Evolutionary conservation across 768 basidiomycete genomes (phyloP).

Genomic region (Chalciporus pseudorubinellus): DNA sequence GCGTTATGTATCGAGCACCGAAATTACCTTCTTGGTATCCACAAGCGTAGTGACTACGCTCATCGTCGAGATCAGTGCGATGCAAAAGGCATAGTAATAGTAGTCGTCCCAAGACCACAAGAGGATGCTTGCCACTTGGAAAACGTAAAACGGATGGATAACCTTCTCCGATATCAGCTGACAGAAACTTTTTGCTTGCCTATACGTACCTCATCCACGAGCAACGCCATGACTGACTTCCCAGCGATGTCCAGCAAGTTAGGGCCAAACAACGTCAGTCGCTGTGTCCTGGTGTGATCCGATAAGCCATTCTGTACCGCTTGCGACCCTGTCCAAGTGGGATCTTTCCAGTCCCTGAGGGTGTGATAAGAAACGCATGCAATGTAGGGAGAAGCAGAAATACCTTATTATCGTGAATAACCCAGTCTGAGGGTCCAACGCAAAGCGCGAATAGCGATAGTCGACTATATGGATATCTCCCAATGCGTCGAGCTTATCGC

Average conservation of each 20-base stretch:
- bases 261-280: slow-evolving; percentile 71
- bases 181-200: background rate
- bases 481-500: slow-evolving; percentile 37
- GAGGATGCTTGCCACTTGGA: slow-evolving; percentile 92
- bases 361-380: slow-evolving; percentile 1
- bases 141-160: slow-evolving; percentile 97
- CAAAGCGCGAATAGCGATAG: slow-evolving; percentile 91
- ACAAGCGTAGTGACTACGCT: slow-evolving; percentile 85
- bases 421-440: slow-evolving; percentile 79
- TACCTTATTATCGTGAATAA: slow-evolving; percentile 82
- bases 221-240: slow-evolving; percentile 71
- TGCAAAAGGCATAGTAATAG: slow-evolving; percentile 96
- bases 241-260: slow-evolving; percentile 91
- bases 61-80: slow-evolving; percentile 82
- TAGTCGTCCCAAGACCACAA: slow-evolving; percentile 96
- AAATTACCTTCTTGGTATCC: slow-evolving; percentile 82
- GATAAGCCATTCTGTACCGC: slow-evolving; percentile 66
- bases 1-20: background rate
- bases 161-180: slow-evolving; percentile 45
- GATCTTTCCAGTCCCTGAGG: slow-evolving; percentile 87
- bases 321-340: slow-evolving; percentile 59
- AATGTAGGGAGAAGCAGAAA: background rate
- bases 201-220: slow-evolving; percentile 82
- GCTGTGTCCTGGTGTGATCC: slow-evolving; percentile 54
- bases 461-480: slow-evolving; percentile 68